Base-by-base conservation (phyloP, 345 rosid species). In the Viola odorata region DNA sequence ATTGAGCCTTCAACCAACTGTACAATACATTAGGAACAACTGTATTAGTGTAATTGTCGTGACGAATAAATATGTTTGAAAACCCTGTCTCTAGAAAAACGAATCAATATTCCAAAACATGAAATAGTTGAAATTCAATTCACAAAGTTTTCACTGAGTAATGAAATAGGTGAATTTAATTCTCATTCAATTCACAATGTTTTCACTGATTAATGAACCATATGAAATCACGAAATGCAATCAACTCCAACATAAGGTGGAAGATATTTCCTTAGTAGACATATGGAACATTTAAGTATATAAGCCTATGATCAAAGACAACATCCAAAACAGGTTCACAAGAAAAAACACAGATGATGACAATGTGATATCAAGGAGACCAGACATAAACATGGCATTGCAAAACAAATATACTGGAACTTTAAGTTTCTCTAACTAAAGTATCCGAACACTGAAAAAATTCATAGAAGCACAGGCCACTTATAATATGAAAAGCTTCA, bases 1-100 rank as follows among this genome's bases (percentile, higher is more conserved):
- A 88, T 87, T 32, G 85, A 82, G 44, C 80, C 87, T 76, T 92
- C 98, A 65, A 80, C 83, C 76, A 92, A 76, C 98, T 92, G 85
- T 80, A 76, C 32, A 72, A 52, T 57, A 66, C 62, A 44, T 55
- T 13, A 47, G 61, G 55, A 61, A 57, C 66, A n/a, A 13, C 32
- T 42, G 45, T 16, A 44, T 50, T 67, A 76, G 57, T 36, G 38
- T 45, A 67, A 14, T 44, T 66, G 53, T 2, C n/a, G 49, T 40
- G 40, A 48, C 41, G 39, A 63, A 53, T 16, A 32, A 50, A 40
- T 44, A 66, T 36, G 41, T n/a, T 37, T 32, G n/a, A 49, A 37
- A 64, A 62, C 14, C 9, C 15, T 3, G 5, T 40, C 15, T 45
- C 13, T 11, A 17, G 23, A 69, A 45, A 47, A 58, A 41, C 45